These are phyloP conservation scores for Galerina sulciceps DNA, from an alignment of 768 basidiomycete species.

Conservation along the genomic window DNA sequence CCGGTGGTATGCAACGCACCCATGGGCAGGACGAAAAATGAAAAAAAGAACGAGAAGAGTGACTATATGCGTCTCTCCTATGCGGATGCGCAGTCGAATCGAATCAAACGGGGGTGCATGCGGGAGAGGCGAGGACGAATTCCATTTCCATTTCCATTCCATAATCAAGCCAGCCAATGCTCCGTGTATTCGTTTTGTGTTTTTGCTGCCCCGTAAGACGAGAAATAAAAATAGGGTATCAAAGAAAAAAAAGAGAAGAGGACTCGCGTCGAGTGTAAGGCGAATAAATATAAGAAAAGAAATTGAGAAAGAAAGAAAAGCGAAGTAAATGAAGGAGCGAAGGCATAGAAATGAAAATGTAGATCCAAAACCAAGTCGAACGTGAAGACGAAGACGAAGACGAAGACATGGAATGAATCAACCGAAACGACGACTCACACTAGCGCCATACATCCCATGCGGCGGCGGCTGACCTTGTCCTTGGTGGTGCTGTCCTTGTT, in stretches of 20 bases:
- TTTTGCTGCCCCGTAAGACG: neutral
- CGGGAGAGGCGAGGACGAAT: neutral
- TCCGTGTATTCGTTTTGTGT: too few relatives aligned
- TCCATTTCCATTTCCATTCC: too few relatives aligned
- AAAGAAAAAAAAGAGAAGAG: slow-evolving; percentile 10
- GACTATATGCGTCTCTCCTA: slow-evolving; percentile 6
- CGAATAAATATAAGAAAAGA: slow-evolving; percentile 2
- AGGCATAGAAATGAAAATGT: slow-evolving; percentile 4
- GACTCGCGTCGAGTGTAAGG: neutral
- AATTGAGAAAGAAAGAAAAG: slow-evolving; percentile 3
- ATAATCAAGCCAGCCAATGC: too few relatives aligned
- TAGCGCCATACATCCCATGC: slow-evolving; percentile 4
- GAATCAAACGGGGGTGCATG: neutral
- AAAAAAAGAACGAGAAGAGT: neutral
- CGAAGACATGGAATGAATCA: neutral
- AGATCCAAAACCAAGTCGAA: too few relatives aligned
- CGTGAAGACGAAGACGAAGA: neutral
- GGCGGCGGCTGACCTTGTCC: neutral
- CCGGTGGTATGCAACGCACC: too few relatives aligned
- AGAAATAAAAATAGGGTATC: neutral
- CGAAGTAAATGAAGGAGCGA: slow-evolving; percentile 10
- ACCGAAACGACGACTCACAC: slow-evolving; percentile 14
- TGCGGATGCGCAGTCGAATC: slow-evolving; percentile 6
- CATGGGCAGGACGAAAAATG: neutral
- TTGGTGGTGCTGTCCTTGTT: slow-evolving; percentile 6